phyloP scores from a whole-genome alignment of 2,329 filamentous ascomycete species.

The Trematosphaeria pertusa region DNA sequence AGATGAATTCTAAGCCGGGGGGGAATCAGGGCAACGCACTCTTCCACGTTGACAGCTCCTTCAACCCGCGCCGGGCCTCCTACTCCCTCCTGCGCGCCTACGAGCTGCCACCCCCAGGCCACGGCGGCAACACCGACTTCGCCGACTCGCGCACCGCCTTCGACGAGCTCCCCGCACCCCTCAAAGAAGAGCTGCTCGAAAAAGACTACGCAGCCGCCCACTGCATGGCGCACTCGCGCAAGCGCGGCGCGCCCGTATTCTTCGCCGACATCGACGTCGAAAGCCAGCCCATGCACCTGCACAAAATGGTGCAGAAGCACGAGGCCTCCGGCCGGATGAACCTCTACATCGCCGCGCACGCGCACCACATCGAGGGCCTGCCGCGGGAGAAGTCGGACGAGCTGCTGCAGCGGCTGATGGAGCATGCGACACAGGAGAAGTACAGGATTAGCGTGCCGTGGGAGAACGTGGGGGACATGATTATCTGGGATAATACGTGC shows the following conservation, averaged over 20 bases:
- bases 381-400: slow-evolving; percentile 39
- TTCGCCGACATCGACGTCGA: slow-evolving; percentile 55
- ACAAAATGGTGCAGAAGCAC: slow-evolving; percentile 59
- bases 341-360: slow-evolving; percentile 60
- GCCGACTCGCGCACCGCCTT: slow-evolving; percentile 31
- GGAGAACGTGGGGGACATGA: slow-evolving; percentile 56
- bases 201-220: slow-evolving; percentile 25
- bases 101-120: slow-evolving; percentile 27
- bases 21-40: slow-evolving; percentile 42
- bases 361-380: slow-evolving; percentile 43
- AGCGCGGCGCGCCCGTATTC: slow-evolving; percentile 57
- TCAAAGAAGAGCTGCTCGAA: slow-evolving; percentile 29
- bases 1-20: no score
- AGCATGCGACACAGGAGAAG: slow-evolving; percentile 56
- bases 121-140: slow-evolving; percentile 32
- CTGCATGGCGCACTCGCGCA: slow-evolving; percentile 60
- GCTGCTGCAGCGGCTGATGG: slow-evolving; percentile 51
- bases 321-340: slow-evolving; percentile 60
- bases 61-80: slow-evolving; percentile 28
- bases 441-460: slow-evolving; percentile 57
- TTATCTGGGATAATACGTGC: slow-evolving; percentile 56
- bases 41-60: slow-evolving; percentile 30
- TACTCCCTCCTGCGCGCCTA: slow-evolving; percentile 27
- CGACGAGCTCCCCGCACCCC: slow-evolving; percentile 34
- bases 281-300: slow-evolving; percentile 47